phyloP scores from a whole-genome alignment of 2,329 filamentous ascomycete species.

The Phaeosphaeriaceae sp. region DNA sequence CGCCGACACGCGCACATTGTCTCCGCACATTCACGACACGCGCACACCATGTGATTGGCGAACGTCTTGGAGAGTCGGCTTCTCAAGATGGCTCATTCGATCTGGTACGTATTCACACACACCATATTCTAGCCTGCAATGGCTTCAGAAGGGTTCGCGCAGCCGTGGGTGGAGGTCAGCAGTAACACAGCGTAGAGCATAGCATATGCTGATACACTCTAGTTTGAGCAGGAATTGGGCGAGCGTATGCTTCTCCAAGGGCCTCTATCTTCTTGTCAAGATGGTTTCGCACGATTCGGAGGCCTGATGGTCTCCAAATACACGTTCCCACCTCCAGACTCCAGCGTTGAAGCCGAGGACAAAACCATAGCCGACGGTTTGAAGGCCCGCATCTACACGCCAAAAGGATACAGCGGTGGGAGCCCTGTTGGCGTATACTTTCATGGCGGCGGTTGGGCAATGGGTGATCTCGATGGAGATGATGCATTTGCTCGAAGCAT shows the following conservation, averaged over 20 bases:
- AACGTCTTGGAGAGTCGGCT: not conserved
- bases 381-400: constrained; percentile 46
- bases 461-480: constrained; percentile 45
- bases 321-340: constrained; percentile 40
- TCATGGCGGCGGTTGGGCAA: constrained; percentile 49
- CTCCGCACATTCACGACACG: constrained; percentile 3
- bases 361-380: constrained; percentile 30
- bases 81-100: not conserved
- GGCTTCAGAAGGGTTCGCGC: constrained; percentile 31
- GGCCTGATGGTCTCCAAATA: constrained; percentile 30
- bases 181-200: constrained; percentile 1
- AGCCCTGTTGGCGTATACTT: constrained; percentile 46
- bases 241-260: constrained; percentile 34
- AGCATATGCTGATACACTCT: constrained; percentile 18
- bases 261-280: constrained; percentile 24
- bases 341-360: constrained; percentile 41
- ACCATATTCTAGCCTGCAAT: constrained; percentile 5
- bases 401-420: constrained; percentile 33
- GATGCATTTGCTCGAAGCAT: constrained; percentile 37
- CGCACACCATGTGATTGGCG: constrained; percentile 9
- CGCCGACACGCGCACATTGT: not conserved
- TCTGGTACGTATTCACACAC: not conserved
- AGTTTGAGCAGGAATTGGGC: constrained; percentile 44
- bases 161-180: constrained; percentile 37
- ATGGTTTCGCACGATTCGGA: constrained; percentile 28